Percentiles rank a stretch among this genome's conserved stretches.
phyloP scores from a whole-genome alignment of 192 early-diverging fungal species.

The Coemansia sp. region DNA sequence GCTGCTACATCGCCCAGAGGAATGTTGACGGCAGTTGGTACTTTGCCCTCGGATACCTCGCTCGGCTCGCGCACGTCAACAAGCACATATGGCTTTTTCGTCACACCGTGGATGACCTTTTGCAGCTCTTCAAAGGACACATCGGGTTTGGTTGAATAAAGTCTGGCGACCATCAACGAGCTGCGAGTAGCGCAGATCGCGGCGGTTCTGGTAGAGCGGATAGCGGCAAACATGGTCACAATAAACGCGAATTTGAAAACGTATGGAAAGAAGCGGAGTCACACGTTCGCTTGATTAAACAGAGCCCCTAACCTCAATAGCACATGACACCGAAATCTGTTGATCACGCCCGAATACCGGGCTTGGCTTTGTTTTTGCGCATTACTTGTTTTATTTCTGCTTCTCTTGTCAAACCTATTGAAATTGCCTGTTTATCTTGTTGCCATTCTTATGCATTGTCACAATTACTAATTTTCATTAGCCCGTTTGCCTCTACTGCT shows the following conservation, averaged over 20 bases:
- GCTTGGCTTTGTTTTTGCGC: neutral
- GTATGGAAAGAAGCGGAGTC: neutral
- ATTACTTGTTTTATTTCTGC: neutral
- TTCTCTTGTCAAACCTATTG: neutral
- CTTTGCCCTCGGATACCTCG: conserved; percentile 61
- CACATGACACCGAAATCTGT: neutral
- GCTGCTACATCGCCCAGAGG: conserved; percentile 62
- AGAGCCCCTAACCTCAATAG: neutral
- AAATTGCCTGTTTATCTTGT: neutral
- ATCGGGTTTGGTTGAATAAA: conserved; percentile 43
- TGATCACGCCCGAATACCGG: neutral
- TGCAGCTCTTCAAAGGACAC: conserved; percentile 49
- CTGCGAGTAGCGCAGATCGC: conserved; percentile 1
- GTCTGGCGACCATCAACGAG: conserved; percentile 10
- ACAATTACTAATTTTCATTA: neutral
- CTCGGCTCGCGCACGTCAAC: conserved; percentile 70
- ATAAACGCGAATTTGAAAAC: neutral
- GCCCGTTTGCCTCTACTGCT: neutral
- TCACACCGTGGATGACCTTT: conserved; percentile 46
- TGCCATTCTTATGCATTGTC: neutral
- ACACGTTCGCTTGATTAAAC: neutral
- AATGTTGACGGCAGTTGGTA: conserved; percentile 68
- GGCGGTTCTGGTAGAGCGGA: neutral
- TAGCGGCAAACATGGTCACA: conserved; percentile 1
- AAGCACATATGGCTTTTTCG: conserved; percentile 44